phyloP scores from a whole-genome alignment of 2,329 filamentous ascomycete genomes.

The Parastagonospora avenae region DNA sequence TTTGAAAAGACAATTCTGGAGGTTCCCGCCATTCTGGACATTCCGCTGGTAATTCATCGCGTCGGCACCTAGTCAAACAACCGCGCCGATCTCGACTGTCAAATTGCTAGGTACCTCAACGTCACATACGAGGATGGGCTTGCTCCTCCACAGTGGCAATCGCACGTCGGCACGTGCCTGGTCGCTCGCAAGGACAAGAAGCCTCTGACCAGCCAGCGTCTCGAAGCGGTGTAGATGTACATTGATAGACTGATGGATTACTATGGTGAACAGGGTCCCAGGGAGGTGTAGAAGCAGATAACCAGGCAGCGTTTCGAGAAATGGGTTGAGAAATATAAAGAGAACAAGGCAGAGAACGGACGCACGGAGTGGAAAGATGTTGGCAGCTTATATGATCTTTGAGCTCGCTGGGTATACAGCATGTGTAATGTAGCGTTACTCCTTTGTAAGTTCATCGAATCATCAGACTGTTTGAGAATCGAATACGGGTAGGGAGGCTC shows the following conservation, averaged over 20 bases:
- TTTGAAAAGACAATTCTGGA: too few species aligned
- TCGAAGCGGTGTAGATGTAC: slow-evolving; percentile 3
- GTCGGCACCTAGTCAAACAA: too few species aligned
- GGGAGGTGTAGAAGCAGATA: background rate
- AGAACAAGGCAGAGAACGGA: background rate
- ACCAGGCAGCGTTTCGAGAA: background rate
- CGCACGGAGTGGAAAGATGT: background rate
- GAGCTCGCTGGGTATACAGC: background rate
- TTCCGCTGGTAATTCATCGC: too few species aligned
- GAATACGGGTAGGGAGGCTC: too few species aligned
- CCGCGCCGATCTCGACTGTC: too few species aligned
- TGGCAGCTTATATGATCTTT: background rate
- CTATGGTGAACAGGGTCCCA: background rate
- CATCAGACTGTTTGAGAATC: too few species aligned
- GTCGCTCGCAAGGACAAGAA: slow-evolving; percentile 3
- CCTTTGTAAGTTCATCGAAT: too few species aligned
- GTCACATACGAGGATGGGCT: too few species aligned
- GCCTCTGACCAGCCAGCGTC: background rate
- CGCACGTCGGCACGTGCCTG: too few species aligned
- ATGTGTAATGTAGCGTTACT: background rate
- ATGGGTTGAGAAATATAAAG: background rate
- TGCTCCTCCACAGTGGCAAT: too few species aligned
- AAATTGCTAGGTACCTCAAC: too few species aligned
- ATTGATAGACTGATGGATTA: slow-evolving; percentile 1
- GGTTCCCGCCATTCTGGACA: too few species aligned